Percentiles rank a stretch among this genome's conserved stretches.
Evolutionary conservation across 2,329 filamentous ascomycete genomes (phyloP).

Genomic region (Passalora sequoiae): DNA sequence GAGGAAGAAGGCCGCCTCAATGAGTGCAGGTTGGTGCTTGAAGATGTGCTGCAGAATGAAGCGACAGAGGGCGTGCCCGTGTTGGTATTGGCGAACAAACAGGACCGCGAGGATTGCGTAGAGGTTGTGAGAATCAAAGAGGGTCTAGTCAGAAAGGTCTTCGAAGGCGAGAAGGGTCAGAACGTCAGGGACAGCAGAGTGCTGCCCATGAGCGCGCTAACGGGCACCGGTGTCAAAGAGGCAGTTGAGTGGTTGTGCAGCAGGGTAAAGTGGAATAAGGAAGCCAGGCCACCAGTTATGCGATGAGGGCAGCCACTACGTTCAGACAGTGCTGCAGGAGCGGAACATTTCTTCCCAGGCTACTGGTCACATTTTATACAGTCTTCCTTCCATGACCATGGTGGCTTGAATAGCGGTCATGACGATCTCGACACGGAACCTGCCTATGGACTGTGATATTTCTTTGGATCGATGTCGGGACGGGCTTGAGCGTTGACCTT

Average conservation of each 20-base stretch:
- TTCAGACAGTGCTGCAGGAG: no score
- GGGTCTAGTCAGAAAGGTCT: slow-evolving; percentile 87
- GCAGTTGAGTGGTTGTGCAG: slow-evolving; percentile 96
- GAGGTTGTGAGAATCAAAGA: slow-evolving; percentile 98
- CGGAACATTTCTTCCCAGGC: no score
- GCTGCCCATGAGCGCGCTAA: slow-evolving; percentile 85
- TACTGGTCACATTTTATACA: no score
- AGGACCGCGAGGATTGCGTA: slow-evolving; percentile 94
- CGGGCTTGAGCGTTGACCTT: no score
- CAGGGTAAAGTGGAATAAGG: slow-evolving; percentile 94
- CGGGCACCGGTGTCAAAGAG: slow-evolving; percentile 75
- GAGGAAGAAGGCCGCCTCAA: slow-evolving; percentile 59
- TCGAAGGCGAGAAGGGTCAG: slow-evolving; percentile 84
- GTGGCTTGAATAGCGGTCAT: no score
- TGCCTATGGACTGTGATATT: no score
- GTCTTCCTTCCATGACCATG: no score
- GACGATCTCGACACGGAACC: no score
- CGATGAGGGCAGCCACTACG: no score
- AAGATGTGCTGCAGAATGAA: slow-evolving; percentile 79
- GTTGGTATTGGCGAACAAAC: slow-evolving; percentile 91
- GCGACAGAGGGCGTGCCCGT: slow-evolving; percentile 90
- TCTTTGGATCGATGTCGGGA: no score
- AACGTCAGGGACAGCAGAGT: slow-evolving; percentile 87
- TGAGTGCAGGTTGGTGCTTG: slow-evolving; percentile 83
- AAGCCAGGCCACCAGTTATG: slow-evolving; percentile 87